Base-by-base conservation (phyloP, 2,329 filamentous ascomycete species). In the Huntiella abstrusa region DNA sequence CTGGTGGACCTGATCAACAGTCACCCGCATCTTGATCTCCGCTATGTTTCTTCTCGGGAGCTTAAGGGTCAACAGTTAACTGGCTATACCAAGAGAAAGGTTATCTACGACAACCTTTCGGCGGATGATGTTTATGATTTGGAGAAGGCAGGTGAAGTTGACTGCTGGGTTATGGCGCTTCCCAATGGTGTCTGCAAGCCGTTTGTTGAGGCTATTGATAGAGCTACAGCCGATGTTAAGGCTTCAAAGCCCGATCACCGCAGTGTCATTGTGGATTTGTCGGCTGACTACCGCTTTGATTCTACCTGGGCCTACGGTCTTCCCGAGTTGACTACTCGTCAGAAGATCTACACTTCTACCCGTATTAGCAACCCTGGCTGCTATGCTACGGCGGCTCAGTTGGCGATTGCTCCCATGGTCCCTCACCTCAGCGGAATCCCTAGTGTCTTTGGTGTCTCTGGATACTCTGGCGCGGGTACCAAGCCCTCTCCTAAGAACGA, bases 131-230 rank as follows among this genome's bases (percentile, higher is more conserved):
- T 94, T 10, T 76, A 77, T 52, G 72, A 77, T 49, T 84, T 96
- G 74, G 83, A 91, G 52, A 78, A 82, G 59, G 76, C 80, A 32
- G 82, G 83, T 44, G 75, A 87, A 56, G 78, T 96, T 43, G 88
- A 96, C 65, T 91, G 83, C 64, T 96, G 87, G 87, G 83, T 96
- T 39, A 91, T 96, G 83, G 91, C 91, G 33, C 75, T 96, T 28
- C 91, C 88, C 39, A 98, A 96, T 58, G 83, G 84, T 51, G 85
- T 94, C 43, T 95, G 85, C 74, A 83, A 86, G 65, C 87, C 91
- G 0, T 98, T 81, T 54, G 81, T 96, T 7, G 84, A 96, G 52
- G 88, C 88, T 5, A 75, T 96, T 45, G 43, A 48, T 15, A 43
- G 39, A 5, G 49, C 66, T 43, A 59, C 65, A 45, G 51, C 53